These are phyloP conservation scores for Claviceps monticola DNA, from an alignment of 2,329 filamentous ascomycete species.

Conservation along the genomic window DNA sequence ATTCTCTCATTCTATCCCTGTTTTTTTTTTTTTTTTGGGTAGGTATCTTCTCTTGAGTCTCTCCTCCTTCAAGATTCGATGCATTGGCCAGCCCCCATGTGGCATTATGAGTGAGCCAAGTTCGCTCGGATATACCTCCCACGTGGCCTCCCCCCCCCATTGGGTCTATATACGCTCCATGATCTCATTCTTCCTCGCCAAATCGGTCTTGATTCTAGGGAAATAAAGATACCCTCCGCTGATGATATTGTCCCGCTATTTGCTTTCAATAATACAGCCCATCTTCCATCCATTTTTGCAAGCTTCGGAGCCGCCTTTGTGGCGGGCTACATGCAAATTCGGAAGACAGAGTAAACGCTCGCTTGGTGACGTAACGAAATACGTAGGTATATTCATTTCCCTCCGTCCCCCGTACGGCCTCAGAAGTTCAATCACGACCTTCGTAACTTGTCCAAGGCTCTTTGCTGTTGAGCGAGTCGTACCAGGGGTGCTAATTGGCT, in stretches of 20 bases:
- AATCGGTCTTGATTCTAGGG: not conserved
- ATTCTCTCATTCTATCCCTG: too few species aligned
- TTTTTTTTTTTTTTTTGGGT: too few species aligned
- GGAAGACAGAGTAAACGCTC: constrained; percentile 1
- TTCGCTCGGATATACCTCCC: not conserved
- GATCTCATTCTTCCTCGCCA: too few species aligned
- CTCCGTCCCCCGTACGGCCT: not conserved
- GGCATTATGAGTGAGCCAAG: too few species aligned
- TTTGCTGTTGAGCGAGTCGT: constrained; percentile 67
- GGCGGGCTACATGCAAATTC: not conserved
- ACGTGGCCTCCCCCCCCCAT: not conserved
- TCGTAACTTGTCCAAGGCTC: constrained; percentile 70
- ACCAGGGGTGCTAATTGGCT: constrained; percentile 75
- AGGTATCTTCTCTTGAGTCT: too few species aligned
- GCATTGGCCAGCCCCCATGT: too few species aligned
- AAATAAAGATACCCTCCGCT: not conserved
- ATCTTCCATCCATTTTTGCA: not conserved
- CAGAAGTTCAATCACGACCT: constrained; percentile 27
- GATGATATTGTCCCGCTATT: not conserved
- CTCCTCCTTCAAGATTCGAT: too few species aligned
- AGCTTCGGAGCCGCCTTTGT: not conserved
- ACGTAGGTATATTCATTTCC: not conserved
- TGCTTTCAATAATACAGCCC: constrained; percentile 1
- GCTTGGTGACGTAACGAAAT: constrained; percentile 3
- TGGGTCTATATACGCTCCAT: too few species aligned